These are phyloP conservation scores for Kalmusia sp. DNA, from an alignment of 2,329 filamentous ascomycete species.

Conservation along the genomic window DNA sequence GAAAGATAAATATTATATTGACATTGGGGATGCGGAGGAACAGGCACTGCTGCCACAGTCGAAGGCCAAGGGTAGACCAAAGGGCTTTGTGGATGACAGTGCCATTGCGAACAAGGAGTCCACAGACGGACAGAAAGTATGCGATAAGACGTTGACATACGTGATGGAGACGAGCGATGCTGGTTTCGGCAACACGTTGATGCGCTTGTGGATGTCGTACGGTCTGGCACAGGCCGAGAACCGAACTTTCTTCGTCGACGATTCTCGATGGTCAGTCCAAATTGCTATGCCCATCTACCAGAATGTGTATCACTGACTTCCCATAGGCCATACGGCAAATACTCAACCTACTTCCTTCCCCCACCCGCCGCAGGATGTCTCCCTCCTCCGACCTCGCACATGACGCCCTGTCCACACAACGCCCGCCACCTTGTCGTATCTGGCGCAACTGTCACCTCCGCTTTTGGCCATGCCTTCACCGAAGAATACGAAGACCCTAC, in stretches of 20 bases:
- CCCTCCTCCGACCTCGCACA: slow-evolving; percentile 75
- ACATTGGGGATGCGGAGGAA: slow-evolving; percentile 74
- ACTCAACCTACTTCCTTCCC: slow-evolving; percentile 73
- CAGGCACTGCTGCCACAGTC: slow-evolving; percentile 65
- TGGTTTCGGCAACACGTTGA: slow-evolving; percentile 77
- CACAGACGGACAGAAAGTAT: slow-evolving; percentile 59
- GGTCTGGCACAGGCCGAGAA: slow-evolving; percentile 77
- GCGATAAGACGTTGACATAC: slow-evolving; percentile 76
- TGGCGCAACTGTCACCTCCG: slow-evolving; percentile 68
- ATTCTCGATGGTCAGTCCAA: slow-evolving; percentile 69
- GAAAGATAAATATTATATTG: slow-evolving; percentile 73
- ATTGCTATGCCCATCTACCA: background rate
- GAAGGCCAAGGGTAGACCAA: slow-evolving; percentile 47
- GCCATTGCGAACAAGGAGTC: slow-evolving; percentile 36
- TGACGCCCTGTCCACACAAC: slow-evolving; percentile 79
- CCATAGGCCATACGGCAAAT: slow-evolving; percentile 74
- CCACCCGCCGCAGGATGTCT: slow-evolving; percentile 71
- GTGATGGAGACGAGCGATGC: slow-evolving; percentile 77
- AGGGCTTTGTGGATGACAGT: slow-evolving; percentile 47
- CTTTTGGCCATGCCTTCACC: slow-evolving; percentile 68
- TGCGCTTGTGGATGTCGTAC: slow-evolving; percentile 85
- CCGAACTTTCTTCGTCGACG: slow-evolving; percentile 83
- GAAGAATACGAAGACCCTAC: slow-evolving; percentile 59
- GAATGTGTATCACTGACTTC: slow-evolving; percentile 22
- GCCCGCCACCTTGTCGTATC: slow-evolving; percentile 79